phyloP scores from a whole-genome alignment of 2,329 filamentous ascomycete species.

The Phoma sp. region DNA sequence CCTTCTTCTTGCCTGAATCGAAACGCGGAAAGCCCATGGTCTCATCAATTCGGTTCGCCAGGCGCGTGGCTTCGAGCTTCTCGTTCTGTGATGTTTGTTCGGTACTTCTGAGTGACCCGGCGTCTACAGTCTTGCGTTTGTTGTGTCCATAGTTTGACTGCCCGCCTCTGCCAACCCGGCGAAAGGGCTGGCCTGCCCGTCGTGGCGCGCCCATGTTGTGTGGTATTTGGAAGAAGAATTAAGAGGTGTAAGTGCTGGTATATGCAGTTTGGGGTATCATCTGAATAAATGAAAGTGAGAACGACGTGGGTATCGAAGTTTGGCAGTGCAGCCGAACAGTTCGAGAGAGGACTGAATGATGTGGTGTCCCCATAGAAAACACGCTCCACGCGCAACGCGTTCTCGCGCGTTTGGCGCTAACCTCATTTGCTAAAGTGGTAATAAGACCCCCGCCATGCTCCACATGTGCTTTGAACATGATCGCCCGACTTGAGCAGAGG shows the following conservation, averaged over 20 bases:
- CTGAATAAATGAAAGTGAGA: conserved; percentile 24
- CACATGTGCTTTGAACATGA: neutral
- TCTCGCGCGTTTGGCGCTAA: conserved; percentile 15
- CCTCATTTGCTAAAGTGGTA: conserved; percentile 36
- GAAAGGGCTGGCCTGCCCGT: conserved; percentile 49
- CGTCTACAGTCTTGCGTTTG: conserved; percentile 77
- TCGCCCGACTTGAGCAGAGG: neutral
- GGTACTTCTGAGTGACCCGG: conserved; percentile 72
- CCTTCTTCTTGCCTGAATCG: conserved; percentile 82
- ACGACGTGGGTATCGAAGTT: conserved; percentile 25
- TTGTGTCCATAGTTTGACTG: conserved; percentile 57
- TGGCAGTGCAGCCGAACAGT: conserved; percentile 18
- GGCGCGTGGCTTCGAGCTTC: conserved; percentile 81
- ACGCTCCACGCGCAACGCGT: conserved; percentile 31
- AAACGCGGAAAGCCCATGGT: conserved; percentile 91
- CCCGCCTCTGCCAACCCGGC: conserved; percentile 51
- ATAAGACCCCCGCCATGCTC: neutral
- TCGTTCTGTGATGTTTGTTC: conserved; percentile 93
- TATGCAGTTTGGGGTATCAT: conserved; percentile 42
- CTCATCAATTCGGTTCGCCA: conserved; percentile 91
- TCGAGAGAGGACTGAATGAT: conserved; percentile 20
- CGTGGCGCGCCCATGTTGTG: conserved; percentile 52
- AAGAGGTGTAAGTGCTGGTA: conserved; percentile 29
- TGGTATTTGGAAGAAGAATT: conserved; percentile 20
- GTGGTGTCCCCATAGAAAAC: conserved; percentile 20